These are phyloP conservation scores for Ogataea paradorogensis DNA, from an alignment of 805 yeast genomes.

Conservation along the genomic window DNA sequence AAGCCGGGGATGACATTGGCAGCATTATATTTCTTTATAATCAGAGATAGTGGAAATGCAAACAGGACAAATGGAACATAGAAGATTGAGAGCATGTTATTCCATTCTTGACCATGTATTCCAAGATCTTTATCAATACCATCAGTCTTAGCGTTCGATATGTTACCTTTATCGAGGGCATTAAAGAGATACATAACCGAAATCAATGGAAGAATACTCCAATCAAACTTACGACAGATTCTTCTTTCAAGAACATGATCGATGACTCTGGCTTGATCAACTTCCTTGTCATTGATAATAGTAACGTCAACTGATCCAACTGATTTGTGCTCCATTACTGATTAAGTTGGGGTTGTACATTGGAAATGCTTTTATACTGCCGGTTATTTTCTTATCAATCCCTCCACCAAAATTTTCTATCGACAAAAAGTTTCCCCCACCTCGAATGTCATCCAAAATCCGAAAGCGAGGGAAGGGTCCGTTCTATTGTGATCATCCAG, in stretches of 20 bases:
- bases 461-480: slow-evolving; percentile 16
- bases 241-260: slow-evolving; percentile 28
- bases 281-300: slow-evolving; percentile 1
- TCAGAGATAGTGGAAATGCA: slow-evolving; percentile 41
- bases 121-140: slow-evolving; percentile 40
- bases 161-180: slow-evolving; percentile 43
- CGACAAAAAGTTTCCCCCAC: slow-evolving; percentile 3
- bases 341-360: neutral
- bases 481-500: slow-evolving; percentile 36
- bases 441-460: slow-evolving; percentile 4
- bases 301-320: slow-evolving; percentile 10
- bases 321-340: slow-evolving; percentile 9
- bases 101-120: slow-evolving; percentile 41
- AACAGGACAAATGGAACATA: slow-evolving; percentile 42
- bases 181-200: slow-evolving; percentile 41
- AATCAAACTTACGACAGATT: slow-evolving; percentile 41
- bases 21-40: slow-evolving; percentile 39
- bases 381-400: slow-evolving; percentile 5
- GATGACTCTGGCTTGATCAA: slow-evolving; percentile 10
- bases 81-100: slow-evolving; percentile 41
- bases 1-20: slow-evolving; percentile 43
- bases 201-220: slow-evolving; percentile 41
- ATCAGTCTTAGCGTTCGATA: slow-evolving; percentile 46
- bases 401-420: slow-evolving; percentile 11
- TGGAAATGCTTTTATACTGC: neutral